These are phyloP conservation scores for Sarocladium brachiariae DNA, from an alignment of 2,329 filamentous ascomycete species.

Conservation along the genomic window DNA sequence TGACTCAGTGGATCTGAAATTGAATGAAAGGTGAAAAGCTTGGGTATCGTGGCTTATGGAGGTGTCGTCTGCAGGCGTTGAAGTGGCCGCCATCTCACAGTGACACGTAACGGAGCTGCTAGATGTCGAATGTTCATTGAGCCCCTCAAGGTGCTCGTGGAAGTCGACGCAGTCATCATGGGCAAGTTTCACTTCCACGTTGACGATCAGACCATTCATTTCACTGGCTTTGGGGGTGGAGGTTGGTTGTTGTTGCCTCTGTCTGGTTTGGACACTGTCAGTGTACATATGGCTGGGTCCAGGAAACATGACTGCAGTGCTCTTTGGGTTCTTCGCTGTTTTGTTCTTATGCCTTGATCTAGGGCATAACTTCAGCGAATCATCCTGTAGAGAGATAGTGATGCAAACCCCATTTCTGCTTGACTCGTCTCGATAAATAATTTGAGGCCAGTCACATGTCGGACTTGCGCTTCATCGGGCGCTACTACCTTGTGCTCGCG, in stretches of 20 bases:
- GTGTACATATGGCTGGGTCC: background rate
- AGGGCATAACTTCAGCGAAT: no score
- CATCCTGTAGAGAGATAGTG: no score
- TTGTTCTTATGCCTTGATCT: no score
- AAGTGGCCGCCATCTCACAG: constrained; percentile 21
- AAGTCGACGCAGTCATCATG: constrained; percentile 37
- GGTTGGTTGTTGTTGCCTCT: constrained; percentile 15
- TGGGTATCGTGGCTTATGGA: constrained; percentile 44
- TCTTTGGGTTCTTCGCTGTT: no score
- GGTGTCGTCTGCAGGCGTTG: constrained; percentile 27
- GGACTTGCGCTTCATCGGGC: no score
- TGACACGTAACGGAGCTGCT: constrained; percentile 38
- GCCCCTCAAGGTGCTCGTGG: constrained; percentile 33
- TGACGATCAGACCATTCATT: background rate
- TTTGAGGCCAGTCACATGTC: no score
- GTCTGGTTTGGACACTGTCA: background rate
- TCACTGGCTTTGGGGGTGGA: constrained; percentile 19
- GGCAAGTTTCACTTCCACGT: constrained; percentile 26
- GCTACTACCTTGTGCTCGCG: no score
- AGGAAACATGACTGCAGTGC: no score
- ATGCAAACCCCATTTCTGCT: no score
- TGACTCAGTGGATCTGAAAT: no score
- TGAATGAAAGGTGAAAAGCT: no score
- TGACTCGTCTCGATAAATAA: no score
- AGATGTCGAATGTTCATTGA: constrained; percentile 42